Evolutionary conservation across 2,329 filamentous ascomycete genomes (phyloP).

Genomic region (Rhynchosporium agropyri): DNA sequence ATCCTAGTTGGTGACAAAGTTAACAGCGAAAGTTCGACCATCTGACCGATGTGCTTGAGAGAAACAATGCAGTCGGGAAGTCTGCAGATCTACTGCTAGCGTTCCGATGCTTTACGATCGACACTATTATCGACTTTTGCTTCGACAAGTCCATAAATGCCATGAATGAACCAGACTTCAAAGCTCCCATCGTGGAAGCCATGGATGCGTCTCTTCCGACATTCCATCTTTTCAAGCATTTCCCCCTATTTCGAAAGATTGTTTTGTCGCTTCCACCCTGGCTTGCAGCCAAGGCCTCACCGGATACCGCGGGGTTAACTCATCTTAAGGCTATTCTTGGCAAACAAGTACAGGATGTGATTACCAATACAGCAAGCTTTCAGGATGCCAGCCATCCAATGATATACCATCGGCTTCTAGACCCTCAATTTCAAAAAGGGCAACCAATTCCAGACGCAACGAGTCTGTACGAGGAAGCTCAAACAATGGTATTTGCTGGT

Average conservation of each 20-base stretch:
- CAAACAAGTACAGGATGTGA: conserved; percentile 29
- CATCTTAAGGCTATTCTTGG: conserved; percentile 29
- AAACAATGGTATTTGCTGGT: conserved; percentile 51
- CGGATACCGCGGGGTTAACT: conserved; percentile 32
- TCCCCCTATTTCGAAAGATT: conserved; percentile 34
- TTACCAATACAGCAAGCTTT: conserved; percentile 32
- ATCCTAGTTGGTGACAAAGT: background rate
- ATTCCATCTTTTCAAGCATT: conserved; percentile 47
- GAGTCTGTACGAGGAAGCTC: conserved; percentile 48
- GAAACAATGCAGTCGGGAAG: conserved; percentile 33
- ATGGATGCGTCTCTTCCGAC: conserved; percentile 45
- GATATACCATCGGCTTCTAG: conserved; percentile 44
- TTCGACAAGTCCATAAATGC: conserved; percentile 47
- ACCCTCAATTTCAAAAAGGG: conserved; percentile 39
- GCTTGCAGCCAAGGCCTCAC: conserved; percentile 33
- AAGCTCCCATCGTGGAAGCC: conserved; percentile 47
- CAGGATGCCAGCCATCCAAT: conserved; percentile 40
- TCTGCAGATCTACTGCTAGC: conserved; percentile 42
- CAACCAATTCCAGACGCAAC: conserved; percentile 30
- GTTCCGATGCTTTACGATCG: conserved; percentile 45
- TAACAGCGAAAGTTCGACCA: conserved; percentile 36
- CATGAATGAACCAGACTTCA: conserved; percentile 45
- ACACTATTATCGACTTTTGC: conserved; percentile 46
- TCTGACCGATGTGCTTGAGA: conserved; percentile 41
- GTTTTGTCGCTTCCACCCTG: conserved; percentile 36